phyloP scores from a whole-genome alignment of 75 land plant species.

The Selaginella moellendorffii region DNA sequence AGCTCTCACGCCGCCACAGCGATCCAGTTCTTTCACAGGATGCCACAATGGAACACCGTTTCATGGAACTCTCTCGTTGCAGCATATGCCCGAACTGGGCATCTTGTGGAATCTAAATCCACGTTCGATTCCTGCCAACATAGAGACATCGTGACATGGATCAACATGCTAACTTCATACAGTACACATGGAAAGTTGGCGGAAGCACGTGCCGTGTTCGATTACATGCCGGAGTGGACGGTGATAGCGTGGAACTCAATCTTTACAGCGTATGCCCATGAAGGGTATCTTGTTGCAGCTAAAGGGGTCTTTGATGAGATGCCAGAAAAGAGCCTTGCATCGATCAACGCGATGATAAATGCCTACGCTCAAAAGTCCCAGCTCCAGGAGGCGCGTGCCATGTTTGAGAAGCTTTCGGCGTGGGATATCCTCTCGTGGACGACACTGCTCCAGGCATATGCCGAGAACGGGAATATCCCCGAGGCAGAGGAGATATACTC shows the following conservation, averaged over 20 bases:
- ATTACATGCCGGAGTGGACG: not conserved
- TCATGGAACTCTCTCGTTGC: not conserved
- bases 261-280: not conserved
- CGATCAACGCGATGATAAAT: not conserved
- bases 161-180: not conserved
- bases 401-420: not conserved
- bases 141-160: no score
- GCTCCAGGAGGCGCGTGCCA: not conserved
- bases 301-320: not conserved
- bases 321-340: not conserved
- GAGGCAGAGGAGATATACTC: not conserved
- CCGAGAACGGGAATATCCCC: not conserved
- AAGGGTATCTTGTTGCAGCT: not conserved
- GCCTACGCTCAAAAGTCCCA: not conserved
- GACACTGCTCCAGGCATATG: not conserved
- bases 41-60: not conserved
- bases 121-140: no score
- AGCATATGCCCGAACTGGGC: not conserved
- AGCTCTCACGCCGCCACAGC: no score
- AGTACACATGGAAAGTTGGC: not conserved
- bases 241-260: not conserved
- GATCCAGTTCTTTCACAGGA: not conserved
- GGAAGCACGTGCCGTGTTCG: not conserved
- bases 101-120: not conserved
- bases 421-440: not conserved